Evolutionary conservation across 306 rosid genomes (phyloP).

Genomic region (Nissolia schottii): DNA sequence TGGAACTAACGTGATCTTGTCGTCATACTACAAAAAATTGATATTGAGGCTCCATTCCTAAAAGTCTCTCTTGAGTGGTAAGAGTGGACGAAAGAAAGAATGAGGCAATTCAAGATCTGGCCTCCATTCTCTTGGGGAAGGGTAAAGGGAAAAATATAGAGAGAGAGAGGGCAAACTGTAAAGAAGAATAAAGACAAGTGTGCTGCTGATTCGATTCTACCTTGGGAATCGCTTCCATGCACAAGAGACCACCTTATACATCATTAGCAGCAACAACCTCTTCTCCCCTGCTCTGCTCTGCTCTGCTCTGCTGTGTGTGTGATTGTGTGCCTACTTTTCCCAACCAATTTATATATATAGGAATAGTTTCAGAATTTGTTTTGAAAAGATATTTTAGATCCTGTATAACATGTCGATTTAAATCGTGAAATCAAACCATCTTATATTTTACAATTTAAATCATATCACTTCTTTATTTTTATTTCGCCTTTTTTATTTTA

Average conservation of each 20-base stretch:
- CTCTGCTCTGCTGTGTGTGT: conserved; percentile 27
- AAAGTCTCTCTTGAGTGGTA: neutral
- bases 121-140: conserved; percentile 97
- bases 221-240: conserved; percentile 94
- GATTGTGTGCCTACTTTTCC: conserved; percentile 36
- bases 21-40: no score
- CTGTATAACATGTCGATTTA: no score
- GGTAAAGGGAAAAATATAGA: conserved; percentile 89
- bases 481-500: no score
- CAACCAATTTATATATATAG: conserved; percentile 4
- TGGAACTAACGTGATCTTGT: no score
- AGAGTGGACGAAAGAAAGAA: conserved; percentile 23
- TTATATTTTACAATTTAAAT: no score
- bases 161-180: conserved; percentile 72
- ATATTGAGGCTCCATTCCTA: no score
- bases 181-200: conserved; percentile 60
- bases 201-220: conserved; percentile 71
- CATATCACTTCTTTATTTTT: no score
- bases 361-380: no score
- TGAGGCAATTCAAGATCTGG: conserved; percentile 40
- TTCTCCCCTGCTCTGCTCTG: no score
- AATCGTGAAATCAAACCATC: no score
- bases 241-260: conserved; percentile 34
- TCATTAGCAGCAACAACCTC: neutral
- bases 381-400: no score